Base-by-base conservation (phyloP, 2,329 filamentous ascomycete genomes). In the Magnaporthiopsis incrustans region DNA sequence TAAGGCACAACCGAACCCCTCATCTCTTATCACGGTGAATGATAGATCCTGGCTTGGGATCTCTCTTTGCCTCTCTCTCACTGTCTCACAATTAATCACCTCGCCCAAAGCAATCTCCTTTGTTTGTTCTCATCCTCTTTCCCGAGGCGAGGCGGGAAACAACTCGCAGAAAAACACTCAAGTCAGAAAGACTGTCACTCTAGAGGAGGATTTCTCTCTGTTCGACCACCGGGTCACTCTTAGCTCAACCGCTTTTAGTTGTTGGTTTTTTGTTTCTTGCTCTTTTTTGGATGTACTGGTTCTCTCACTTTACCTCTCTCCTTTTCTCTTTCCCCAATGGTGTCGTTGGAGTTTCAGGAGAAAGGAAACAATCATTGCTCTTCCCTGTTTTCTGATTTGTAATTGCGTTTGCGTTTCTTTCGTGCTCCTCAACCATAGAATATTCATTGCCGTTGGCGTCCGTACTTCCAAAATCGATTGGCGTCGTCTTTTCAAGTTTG, bases 361-460 rank as follows among this genome's bases (percentile, higher is more conserved):
- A 22, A 53, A 53, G 44, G 44, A 53, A 50, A 22, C 44, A 53
- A 53, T 53, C 33, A 50, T 60, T 60, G 32, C 44, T 60, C 59
- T 50, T 38, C 25, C 3, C 27, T 60, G 59, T 26, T 44, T 25
- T 60, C 26, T 60, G 59, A 14, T 60, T 60, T 60, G 59, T 35
- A 44, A 60, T 26, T 50, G 15, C 14, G 32, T 6, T 60, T 35
- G 5, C 10, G 27, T 22, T 60, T 60, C 14, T 26, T 60, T 4
- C 35, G 33, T 38, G 27, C n/a, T 60, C 26, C 44, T 50, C 59
- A 27, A 35, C 25, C 33, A 60, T 60, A 60, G 59, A 60, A 33
- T 30, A 60, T 60, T 15, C 33, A 38, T 60, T 60, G 59, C 33
- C 33, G 44, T 38, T 60, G 44, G 59, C 33, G 33, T 35, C 59